These are phyloP conservation scores for Pseudocercospora musae DNA, from an alignment of 2,329 filamentous ascomycete genomes.

Conservation along the genomic window DNA sequence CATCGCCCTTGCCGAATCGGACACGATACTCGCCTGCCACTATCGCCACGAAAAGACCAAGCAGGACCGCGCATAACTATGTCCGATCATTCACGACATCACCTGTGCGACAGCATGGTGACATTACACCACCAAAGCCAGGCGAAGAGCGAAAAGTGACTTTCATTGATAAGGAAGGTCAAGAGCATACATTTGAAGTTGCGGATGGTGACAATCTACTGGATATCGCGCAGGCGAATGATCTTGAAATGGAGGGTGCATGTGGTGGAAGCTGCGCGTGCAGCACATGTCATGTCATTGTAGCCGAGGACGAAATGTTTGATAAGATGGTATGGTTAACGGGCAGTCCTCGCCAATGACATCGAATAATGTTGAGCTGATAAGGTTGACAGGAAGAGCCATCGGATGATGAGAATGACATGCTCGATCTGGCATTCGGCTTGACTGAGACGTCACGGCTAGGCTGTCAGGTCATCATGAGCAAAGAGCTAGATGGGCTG, in stretches of 20 bases:
- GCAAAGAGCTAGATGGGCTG: constrained; percentile 80
- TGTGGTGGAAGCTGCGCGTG: constrained; percentile 93
- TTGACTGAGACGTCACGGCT: constrained; percentile 80
- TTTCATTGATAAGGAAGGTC: constrained; percentile 87
- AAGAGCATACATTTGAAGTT: constrained; percentile 73
- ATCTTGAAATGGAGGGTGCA: constrained; percentile 96
- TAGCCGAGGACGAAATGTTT: constrained; percentile 63
- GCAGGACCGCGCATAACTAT: not conserved
- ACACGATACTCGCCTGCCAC: not conserved
- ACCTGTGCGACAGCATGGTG: constrained; percentile 60
- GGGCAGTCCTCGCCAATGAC: not conserved
- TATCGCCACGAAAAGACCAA: not conserved
- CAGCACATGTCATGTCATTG: constrained; percentile 89
- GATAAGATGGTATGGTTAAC: constrained; percentile 35
- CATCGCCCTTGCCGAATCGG: not conserved
- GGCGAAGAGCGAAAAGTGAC: constrained; percentile 91
- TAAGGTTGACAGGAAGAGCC: constrained; percentile 37
- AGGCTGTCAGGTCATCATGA: constrained; percentile 91
- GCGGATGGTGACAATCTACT: constrained; percentile 86
- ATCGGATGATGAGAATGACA: constrained; percentile 65
- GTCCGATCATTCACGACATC: constrained; percentile 11
- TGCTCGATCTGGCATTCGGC: constrained; percentile 87
- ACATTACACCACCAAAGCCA: constrained; percentile 77
- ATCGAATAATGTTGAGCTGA: constrained; percentile 1
- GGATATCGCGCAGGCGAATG: constrained; percentile 90